These are phyloP conservation scores for Cercospora zeae-maydis DNA, from an alignment of 2,329 filamentous ascomycete species.

Conservation along the genomic window DNA sequence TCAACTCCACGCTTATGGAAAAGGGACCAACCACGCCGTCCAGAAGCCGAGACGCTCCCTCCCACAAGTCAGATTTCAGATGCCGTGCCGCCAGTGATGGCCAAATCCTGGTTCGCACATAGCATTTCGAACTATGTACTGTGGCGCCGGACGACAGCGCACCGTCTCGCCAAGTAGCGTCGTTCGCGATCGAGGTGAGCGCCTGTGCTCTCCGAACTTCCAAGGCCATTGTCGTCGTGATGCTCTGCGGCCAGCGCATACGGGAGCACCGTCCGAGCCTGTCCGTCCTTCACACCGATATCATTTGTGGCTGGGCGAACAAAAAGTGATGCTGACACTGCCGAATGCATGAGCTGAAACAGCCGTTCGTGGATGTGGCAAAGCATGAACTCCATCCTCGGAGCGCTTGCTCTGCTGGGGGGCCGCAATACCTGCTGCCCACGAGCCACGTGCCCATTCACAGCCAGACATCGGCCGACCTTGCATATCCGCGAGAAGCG, in stretches of 20 bases:
- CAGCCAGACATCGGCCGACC: neutral
- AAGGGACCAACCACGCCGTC: neutral
- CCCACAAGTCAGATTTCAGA: conserved; percentile 3
- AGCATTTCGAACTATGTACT: neutral
- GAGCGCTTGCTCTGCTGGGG: neutral
- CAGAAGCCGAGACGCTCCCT: neutral
- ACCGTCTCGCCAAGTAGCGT: neutral
- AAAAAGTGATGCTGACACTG: neutral
- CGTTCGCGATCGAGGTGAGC: neutral
- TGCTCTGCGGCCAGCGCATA: conserved; percentile 4
- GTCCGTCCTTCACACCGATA: neutral
- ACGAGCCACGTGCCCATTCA: neutral
- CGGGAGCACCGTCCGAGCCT: neutral
- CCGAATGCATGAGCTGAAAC: conserved; percentile 9
- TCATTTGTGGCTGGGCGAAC: conserved; percentile 2
- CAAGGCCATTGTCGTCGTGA: neutral
- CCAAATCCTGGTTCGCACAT: neutral
- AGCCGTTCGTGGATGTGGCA: conserved; percentile 1
- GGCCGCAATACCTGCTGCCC: neutral
- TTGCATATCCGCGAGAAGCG: conserved; percentile 3
- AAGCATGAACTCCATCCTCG: conserved; percentile 5
- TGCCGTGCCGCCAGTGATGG: neutral
- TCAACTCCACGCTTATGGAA: neutral
- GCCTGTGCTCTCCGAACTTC: neutral
- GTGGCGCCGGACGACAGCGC: conserved; percentile 1